These are phyloP conservation scores for Crithidia mellificae DNA, from an alignment of 208 protist species.

Conservation along the genomic window DNA sequence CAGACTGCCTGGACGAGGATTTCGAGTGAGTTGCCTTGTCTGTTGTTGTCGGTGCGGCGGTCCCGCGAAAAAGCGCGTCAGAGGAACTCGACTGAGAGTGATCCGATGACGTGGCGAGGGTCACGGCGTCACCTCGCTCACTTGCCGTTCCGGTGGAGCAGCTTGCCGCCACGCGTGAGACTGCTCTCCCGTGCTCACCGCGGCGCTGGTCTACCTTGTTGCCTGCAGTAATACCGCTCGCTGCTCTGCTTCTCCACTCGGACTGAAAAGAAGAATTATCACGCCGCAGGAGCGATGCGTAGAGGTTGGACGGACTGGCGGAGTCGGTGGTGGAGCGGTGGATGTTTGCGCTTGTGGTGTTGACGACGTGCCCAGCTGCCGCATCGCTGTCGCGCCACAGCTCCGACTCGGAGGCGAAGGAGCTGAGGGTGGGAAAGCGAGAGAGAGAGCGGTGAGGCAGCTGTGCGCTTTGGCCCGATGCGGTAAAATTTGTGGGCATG, in stretches of 20 bases:
- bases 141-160: neutral
- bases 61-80: neutral
- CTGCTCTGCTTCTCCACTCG: neutral
- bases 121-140: neutral
- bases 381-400: neutral
- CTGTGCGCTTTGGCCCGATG: too few species aligned
- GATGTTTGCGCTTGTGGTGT: too few species aligned
- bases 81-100: neutral
- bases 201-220: too few species aligned
- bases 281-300: neutral
- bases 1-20: too few species aligned
- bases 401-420: conserved; percentile 2
- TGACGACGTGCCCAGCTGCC: neutral
- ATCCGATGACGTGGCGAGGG: neutral
- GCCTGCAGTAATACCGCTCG: too few species aligned
- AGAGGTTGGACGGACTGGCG: neutral
- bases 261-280: neutral
- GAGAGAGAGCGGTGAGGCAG: neutral
- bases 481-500: too few species aligned
- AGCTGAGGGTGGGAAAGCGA: conserved; percentile 6
- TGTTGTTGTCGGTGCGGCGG: neutral
- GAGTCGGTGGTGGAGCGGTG: too few species aligned
- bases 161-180: neutral
- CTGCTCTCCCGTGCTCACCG: too few species aligned
- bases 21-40: too few species aligned